Conservation (phyloP, 768 basidiomycete species). For the Mycena sanguinolenta region DNA sequence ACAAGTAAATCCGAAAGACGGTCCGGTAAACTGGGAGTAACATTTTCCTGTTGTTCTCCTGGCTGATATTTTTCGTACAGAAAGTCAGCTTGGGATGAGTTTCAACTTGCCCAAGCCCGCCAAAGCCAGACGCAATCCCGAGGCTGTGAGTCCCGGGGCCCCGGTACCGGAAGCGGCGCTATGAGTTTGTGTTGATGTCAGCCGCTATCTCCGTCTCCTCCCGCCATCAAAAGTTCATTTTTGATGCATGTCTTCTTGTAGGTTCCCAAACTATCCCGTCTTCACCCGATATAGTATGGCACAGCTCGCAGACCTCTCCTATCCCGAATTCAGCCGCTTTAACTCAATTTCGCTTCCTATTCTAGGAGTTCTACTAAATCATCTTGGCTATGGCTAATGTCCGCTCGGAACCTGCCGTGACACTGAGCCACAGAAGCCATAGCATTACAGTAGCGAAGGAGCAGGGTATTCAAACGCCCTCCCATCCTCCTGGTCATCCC, state of each 20-base stretch:
- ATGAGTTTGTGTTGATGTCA: slow-evolving; percentile 1
- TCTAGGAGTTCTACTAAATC: background rate
- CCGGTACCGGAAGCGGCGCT: slow-evolving; percentile 1
- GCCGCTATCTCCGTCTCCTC: background rate
- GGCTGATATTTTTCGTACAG: no score
- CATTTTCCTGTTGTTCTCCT: no score
- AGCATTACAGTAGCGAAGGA: background rate
- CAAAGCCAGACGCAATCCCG: no score
- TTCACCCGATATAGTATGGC: background rate
- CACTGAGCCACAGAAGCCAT: background rate
- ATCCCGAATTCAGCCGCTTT: background rate
- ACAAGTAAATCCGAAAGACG: no score
- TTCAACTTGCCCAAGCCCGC: no score
- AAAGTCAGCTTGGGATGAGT: no score
- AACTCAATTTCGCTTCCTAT: slow-evolving; percentile 4
- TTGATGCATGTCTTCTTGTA: background rate
- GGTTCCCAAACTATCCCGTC: background rate
- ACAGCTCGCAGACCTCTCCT: background rate
- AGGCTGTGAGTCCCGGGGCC: no score
- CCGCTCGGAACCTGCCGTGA: background rate
- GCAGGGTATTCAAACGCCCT: background rate
- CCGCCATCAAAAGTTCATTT: background rate
- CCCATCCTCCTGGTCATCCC: background rate
- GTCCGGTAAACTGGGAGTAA: no score
- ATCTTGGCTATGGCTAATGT: slow-evolving; percentile 4